Percentiles rank a stretch among this genome's conserved stretches.
Conservation (phyloP, 139 green algal genomes). For the Axilococcus clingmanii region DNA sequence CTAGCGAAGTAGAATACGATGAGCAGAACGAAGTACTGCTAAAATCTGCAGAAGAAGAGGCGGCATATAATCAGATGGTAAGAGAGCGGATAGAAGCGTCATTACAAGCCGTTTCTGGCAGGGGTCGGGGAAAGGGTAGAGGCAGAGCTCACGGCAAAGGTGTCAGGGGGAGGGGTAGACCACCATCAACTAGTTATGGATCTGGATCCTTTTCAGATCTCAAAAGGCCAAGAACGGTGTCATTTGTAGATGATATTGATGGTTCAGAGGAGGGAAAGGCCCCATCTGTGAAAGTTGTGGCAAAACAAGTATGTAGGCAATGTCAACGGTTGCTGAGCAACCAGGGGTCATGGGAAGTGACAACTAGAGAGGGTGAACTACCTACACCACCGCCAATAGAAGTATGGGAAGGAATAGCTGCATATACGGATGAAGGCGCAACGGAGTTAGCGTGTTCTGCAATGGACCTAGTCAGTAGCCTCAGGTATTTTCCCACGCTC, state of each 20-base stretch:
- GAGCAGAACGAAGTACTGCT: slow-evolving; percentile 15
- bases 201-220: neutral
- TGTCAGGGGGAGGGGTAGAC: neutral
- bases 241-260: neutral
- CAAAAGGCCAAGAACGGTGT: neutral
- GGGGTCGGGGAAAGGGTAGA: neutral
- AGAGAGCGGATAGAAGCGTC: slow-evolving; percentile 8
- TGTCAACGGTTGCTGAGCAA: slow-evolving; percentile 8
- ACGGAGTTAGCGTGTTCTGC: slow-evolving; percentile 10
- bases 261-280: neutral
- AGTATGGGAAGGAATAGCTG: slow-evolving; percentile 21
- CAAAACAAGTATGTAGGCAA: slow-evolving; percentile 7
- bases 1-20: slow-evolving; percentile 33
- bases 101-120: neutral
- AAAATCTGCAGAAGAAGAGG: too few relatives aligned
- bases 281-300: neutral
- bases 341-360: slow-evolving; percentile 12
- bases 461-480: slow-evolving; percentile 11
- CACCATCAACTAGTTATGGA: neutral
- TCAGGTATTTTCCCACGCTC: slow-evolving; percentile 16
- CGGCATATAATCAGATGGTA: slow-evolving; percentile 4
- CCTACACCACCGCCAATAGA: neutral
- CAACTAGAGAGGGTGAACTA: neutral
- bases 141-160: slow-evolving; percentile 1
- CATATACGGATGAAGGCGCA: slow-evolving; percentile 1